A percentile compares a stretch with the other conserved stretches of the same genome.
These are phyloP conservation scores for Alternaria hordeiaustralica DNA, from an alignment of 2,329 filamentous ascomycete species.

Conservation along the genomic window DNA sequence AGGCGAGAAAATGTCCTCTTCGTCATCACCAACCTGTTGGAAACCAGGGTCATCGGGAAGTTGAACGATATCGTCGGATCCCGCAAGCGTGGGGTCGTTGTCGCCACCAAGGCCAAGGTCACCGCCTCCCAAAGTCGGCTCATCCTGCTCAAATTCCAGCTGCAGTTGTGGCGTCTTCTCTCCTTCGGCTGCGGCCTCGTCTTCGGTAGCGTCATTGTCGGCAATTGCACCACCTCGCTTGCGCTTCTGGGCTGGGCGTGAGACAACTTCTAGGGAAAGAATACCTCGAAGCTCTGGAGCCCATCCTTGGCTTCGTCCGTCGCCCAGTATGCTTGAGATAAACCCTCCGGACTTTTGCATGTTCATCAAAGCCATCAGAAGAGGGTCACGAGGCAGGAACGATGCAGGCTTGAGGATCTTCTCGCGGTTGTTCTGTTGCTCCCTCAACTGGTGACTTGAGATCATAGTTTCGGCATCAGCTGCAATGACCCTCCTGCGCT, in stretches of 20 bases:
- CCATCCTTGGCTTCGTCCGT: constrained; percentile 79
- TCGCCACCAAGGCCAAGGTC: constrained; percentile 53
- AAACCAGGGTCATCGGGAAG: constrained; percentile 36
- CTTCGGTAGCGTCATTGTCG: constrained; percentile 74
- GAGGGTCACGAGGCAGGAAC: constrained; percentile 86
- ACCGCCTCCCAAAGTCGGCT: constrained; percentile 54
- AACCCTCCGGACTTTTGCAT: constrained; percentile 93
- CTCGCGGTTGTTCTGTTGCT: constrained; percentile 83
- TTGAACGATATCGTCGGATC: constrained; percentile 35
- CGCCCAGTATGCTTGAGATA: constrained; percentile 83
- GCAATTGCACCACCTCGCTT: constrained; percentile 90
- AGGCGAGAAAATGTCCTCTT: constrained; percentile 48
- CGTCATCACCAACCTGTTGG: constrained; percentile 39
- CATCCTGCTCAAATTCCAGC: constrained; percentile 61
- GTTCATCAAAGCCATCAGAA: constrained; percentile 84
- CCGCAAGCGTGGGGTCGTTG: constrained; percentile 37
- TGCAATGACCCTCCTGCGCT: constrained; percentile 80
- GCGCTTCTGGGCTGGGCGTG: constrained; percentile 82
- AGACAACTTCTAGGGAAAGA: constrained; percentile 83
- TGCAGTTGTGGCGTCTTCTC: constrained; percentile 74
- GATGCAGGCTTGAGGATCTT: constrained; percentile 83
- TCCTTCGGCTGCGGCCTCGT: constrained; percentile 56
- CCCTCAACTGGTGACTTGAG: constrained; percentile 77
- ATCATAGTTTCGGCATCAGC: constrained; percentile 84
- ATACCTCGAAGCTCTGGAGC: constrained; percentile 92